Evolutionary conservation across 495 filamentous ascomycete genomes (phyloP).

Genomic region (Penicillium robsamsonii): DNA sequence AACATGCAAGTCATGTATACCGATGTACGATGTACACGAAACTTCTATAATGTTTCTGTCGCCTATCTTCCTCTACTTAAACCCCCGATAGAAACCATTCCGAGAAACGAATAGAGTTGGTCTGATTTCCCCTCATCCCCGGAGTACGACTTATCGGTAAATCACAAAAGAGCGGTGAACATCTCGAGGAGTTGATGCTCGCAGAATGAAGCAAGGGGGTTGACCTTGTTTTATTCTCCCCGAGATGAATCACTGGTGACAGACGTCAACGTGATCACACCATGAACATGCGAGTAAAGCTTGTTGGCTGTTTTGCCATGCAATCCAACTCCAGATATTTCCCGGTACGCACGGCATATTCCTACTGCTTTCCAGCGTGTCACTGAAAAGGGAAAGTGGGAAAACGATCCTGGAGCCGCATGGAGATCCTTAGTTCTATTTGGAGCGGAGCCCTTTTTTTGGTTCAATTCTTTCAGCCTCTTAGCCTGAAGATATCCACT

Average conservation of each 20-base stretch:
- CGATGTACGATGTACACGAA: not conserved
- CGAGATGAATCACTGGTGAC: not conserved
- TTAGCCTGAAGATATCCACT: not conserved
- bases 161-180: slow-evolving; percentile 27
- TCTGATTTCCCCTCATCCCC: not conserved
- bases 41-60: not conserved
- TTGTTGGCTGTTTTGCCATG: slow-evolving; percentile 2
- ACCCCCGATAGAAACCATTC: not conserved
- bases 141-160: not conserved
- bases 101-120: not conserved
- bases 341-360: not conserved
- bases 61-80: not conserved
- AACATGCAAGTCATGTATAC: slow-evolving; percentile 11
- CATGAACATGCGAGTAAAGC: slow-evolving; percentile 9
- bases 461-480: slow-evolving; percentile 19
- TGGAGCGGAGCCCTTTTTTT: slow-evolving; percentile 1
- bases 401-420: slow-evolving; percentile 15
- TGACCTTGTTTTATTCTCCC: not conserved
- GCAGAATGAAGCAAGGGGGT: slow-evolving; percentile 27
- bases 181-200: slow-evolving; percentile 17
- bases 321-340: slow-evolving; percentile 5
- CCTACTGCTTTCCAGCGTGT: not conserved
- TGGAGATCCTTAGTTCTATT: slow-evolving; percentile 6
- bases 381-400: not conserved
- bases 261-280: not conserved